Evolutionary conservation across 2,329 filamentous ascomycete species (phyloP), one percentile per base, ranked within the genome.

Genomic region (Grosmannia clavigera): DNA sequence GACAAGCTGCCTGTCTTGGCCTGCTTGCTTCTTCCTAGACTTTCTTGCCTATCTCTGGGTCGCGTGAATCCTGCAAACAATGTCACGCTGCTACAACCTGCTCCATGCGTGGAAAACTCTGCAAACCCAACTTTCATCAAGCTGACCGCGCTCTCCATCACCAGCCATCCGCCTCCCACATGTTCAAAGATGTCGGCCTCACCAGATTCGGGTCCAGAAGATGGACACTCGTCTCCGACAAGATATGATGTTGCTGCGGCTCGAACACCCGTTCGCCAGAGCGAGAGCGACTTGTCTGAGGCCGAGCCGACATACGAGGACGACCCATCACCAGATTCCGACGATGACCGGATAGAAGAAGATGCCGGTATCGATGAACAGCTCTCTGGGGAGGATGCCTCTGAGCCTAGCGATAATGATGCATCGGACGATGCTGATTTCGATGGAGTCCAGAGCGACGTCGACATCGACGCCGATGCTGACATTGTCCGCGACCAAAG

Each of bases 281-380:
- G 81, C 73, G 88, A 90, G 67, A 90, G 84, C 78, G 88, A 91
- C 67, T 79, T 87, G 62, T 91, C 88, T 67, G 87, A 95, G 68
- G 77, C 82, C 66, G 81, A 82, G 69, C 75, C 76, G 68, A 75
- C 78, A 68, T 75, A 75, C 64, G 70, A 74, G 68, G 72, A 74
- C 69, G 63, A 72, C 59, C 69, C 73, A 51, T 76, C 78, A 55
- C 72, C 75, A 60, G 72, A 73, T 62, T 71, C 70, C 61, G 74
- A 87, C 67, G 86, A 92, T 68, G 76, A 81, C 66, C 75, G 76
- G 68, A 75, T 78, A 68, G 76, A 78, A 65, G 69, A 68, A 40
- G 70, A 70, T 59, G 66, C 61, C 66, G 54, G 56, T 31, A 65
- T 29, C 53, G 62, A 69, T 60, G 71, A 71, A 55, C 72, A 72